Base-by-base conservation (phyloP, 2,329 filamentous ascomycete species). In the Pseudogymnoascus pannorum region DNA sequence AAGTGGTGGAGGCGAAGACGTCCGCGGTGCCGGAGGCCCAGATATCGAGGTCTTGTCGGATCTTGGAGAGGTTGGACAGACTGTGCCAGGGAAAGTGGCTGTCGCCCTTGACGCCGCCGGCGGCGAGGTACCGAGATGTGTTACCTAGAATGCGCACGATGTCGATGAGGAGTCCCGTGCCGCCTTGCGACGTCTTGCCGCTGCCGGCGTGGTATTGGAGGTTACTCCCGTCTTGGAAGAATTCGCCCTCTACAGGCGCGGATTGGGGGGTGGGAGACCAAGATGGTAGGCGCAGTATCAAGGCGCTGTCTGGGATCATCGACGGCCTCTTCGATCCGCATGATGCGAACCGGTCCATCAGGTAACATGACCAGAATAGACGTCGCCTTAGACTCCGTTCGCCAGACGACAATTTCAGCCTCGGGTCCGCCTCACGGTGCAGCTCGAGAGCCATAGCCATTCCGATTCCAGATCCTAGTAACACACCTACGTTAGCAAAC, bases 1-100 rank as follows among this genome's bases (percentile, higher is more conserved):
- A 80, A 42, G 91, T 86, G 8, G 92, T 81, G 14, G 87, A 90
- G 0, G 87, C 86, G 68, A n/a, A 94, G 7, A 89, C 82, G 64
- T 91, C 88, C 64, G 90, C 87, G 0, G 89, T 92, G 9, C 89
- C 89, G 0, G 89, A 86, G 1, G 89, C 89, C 91, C 91, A 96
- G 31, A 89, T 82, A 70, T 95, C 90, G 22, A 96, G 78, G 68
- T 94, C n/a, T n/a, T 92, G 88, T 29, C 90, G 83, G 65, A 96
- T 94, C 70, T 91, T 92, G 59, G 91, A 94, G 1, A 95, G 78
- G 64, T 88, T 92, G 5, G 91, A 95, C 18, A 92, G 80, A 1
- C 89, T 86, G 71, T 95, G 91, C 91, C 91, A 96, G 8, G 91
- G 91, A 66, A 95, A 95, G 72, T 95, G 91, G 0, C 90, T 92